Base-by-base conservation (phyloP, 164 flowering plant genomes). In the Nymphaea colorata region DNA sequence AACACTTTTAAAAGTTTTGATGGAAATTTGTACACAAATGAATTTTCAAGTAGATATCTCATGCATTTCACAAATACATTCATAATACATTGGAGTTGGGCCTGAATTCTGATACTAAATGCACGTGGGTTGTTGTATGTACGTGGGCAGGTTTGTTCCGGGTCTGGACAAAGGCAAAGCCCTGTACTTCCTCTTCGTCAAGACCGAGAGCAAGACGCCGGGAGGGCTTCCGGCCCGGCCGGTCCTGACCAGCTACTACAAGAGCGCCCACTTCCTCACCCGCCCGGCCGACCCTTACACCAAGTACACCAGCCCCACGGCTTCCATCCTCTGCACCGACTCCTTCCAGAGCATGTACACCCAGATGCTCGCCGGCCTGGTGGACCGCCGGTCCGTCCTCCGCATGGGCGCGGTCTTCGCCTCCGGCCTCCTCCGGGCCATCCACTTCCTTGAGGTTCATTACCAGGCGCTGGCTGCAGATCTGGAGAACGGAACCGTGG, bases 321-420 rank as follows among this genome's bases (percentile, higher is more conserved):
- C 86, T 76, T 78, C 96, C 55, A 78, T 89, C 44, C 86, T 89
- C 42, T 89, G 93, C 72, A 7, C 77, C 1, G 96, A 89, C 65
- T 80, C 96, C 4, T 86, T 82, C 72, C 96, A 89, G 61, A 83
- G 89, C 89, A 89, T 89, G 96, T 89, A 89, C 82, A 65, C 88
- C 42, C 96, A 89, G 64, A 87, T 89, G 96, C 82, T 89, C 2
- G 87, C 89, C 12, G 96, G 96, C 55, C 85, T 89, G 59, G 42
- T 79, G 69, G 69, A 77, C 71, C 83, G 81, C 16, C 53, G 70
- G 11, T 76, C 80, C 41, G 93, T 89, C 71, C 85, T 89, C 11
- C 84, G 96, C 0, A 78, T 87, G 2, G 93, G 91, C 0, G 96
- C 96, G 3, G 89, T 89, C 42, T 89, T 87, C 60, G 96, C 96